Percentiles rank a stretch among this genome's conserved stretches.
Evolutionary conservation across 2,329 filamentous ascomycete species (phyloP).

Genomic region (Fonsecaea erecta): DNA sequence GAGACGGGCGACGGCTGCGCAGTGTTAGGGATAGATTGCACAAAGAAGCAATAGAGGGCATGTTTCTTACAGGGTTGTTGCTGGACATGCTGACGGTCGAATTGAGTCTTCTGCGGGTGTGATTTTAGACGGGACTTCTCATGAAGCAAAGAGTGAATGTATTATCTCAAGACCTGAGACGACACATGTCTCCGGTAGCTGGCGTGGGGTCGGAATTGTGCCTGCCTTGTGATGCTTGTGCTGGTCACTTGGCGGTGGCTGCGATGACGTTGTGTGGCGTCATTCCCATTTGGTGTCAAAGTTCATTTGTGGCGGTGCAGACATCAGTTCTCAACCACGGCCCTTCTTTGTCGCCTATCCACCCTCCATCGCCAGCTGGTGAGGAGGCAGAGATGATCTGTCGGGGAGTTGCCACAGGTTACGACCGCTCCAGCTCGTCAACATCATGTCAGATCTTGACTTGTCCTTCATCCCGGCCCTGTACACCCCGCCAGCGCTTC

Average conservation of each 20-base stretch:
- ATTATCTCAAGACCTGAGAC: conserved; percentile 20
- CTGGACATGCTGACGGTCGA: conserved; percentile 21
- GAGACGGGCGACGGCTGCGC: conserved; percentile 35
- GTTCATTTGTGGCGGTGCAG: conserved; percentile 2
- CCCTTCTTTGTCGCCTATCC: too few relatives aligned
- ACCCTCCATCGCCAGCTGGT: neutral
- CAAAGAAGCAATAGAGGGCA: neutral
- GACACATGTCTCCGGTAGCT: conserved; percentile 21
- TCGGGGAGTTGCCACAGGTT: neutral
- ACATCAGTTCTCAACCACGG: neutral
- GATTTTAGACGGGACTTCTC: neutral
- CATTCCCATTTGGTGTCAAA: neutral
- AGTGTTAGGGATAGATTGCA: conserved; percentile 12
- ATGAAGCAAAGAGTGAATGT: neutral
- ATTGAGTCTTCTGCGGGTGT: neutral
- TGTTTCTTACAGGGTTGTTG: conserved; percentile 22
- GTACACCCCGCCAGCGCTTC: conserved; percentile 79
- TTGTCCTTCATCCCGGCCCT: conserved; percentile 71
- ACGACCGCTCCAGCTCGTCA: neutral
- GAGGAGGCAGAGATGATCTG: neutral
- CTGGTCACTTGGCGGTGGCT: conserved; percentile 11
- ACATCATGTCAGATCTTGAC: conserved; percentile 30
- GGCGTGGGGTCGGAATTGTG: neutral
- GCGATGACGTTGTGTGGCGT: conserved; percentile 3
- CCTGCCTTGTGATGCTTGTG: neutral